These are phyloP conservation scores for Candolleomyces aberdarensis DNA, from an alignment of 768 basidiomycete genomes.

Conservation along the genomic window DNA sequence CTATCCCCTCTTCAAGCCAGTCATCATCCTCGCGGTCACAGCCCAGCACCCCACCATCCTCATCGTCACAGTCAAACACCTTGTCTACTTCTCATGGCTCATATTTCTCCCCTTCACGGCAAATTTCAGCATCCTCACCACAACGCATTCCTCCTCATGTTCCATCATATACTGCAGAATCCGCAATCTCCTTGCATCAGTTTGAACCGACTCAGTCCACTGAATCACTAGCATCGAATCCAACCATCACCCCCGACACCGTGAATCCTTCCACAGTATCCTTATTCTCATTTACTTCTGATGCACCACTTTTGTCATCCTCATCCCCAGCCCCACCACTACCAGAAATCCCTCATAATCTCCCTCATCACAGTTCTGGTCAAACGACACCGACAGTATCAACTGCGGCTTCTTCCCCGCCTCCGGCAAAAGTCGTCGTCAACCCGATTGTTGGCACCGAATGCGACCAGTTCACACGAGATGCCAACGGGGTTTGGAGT, in stretches of 20 bases:
- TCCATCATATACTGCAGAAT: slow-evolving; percentile 9
- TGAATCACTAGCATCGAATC: slow-evolving; percentile 33
- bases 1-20: neutral
- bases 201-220: slow-evolving; percentile 23
- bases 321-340: neutral
- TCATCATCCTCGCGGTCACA: slow-evolving; percentile 2
- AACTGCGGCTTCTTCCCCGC: slow-evolving; percentile 12
- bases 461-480: slow-evolving; percentile 55
- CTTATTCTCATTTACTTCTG: slow-evolving; percentile 11
- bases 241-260: slow-evolving; percentile 39
- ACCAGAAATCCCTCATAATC: slow-evolving; percentile 4
- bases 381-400: slow-evolving; percentile 4
- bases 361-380: slow-evolving; percentile 13
- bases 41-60: slow-evolving; percentile 12
- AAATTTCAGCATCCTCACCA: slow-evolving; percentile 13
- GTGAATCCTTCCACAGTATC: slow-evolving; percentile 29
- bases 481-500: slow-evolving; percentile 55
- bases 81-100: slow-evolving; percentile 1
- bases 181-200: slow-evolving; percentile 14
- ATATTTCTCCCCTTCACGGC: slow-evolving; percentile 4
- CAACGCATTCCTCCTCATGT: slow-evolving; percentile 7
- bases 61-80: neutral
- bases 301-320: slow-evolving; percentile 2
- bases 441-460: slow-evolving; percentile 57
- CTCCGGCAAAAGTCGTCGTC: slow-evolving; percentile 38